Base-by-base conservation (phyloP, 371 early-diverging fungal genomes). In the Rhizopus sp. region DNA sequence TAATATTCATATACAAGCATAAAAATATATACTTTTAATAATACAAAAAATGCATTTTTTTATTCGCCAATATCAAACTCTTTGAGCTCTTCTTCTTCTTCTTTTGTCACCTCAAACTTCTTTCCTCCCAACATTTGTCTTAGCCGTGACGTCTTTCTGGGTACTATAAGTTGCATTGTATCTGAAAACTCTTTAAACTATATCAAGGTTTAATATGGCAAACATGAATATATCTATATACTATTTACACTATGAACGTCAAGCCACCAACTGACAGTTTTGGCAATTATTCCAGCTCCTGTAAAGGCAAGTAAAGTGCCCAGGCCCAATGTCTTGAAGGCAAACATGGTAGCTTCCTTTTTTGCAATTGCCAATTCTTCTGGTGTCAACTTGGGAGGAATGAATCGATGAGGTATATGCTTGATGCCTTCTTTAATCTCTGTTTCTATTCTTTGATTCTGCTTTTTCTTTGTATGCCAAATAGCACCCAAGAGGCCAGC, bases 111-210 rank as follows among this genome's bases (percentile, higher is more conserved):
- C 33, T 62, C 68, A 32, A 77, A 63, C 10, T 69, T 63, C 9
- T 52, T 64, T 12, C 77, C 77, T 41, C 77, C 77, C 32, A 73
- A 47, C 59, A 64, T 58, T 32, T 62, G 53, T 57, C 77, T 60
- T 41, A 77, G 49, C 17, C 55, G 62, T 2, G 71, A 55, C 3
- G 75, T 74, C 16, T 66, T 59, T 42, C 58, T 54, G 17, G 78
- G 78, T 7, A 78, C 66, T 48, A 78, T 73, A 2, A 66, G 48
- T 37, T 74, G 66, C n/a, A 78, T 60, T 52, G 69, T 75, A 59
- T 72, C 72, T 29, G 78, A 78, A 35, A 78, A 75, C 34, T 78
- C 78, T 50, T 63, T 61, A 49, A 77, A 77, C 74, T 73, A 51
- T 34, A 15, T 23, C 41, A 41, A 23, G 41, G 31, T 12, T 39